phyloP scores from a whole-genome alignment of 148 eudicot genomes.

The Persicaria maculosa region DNA sequence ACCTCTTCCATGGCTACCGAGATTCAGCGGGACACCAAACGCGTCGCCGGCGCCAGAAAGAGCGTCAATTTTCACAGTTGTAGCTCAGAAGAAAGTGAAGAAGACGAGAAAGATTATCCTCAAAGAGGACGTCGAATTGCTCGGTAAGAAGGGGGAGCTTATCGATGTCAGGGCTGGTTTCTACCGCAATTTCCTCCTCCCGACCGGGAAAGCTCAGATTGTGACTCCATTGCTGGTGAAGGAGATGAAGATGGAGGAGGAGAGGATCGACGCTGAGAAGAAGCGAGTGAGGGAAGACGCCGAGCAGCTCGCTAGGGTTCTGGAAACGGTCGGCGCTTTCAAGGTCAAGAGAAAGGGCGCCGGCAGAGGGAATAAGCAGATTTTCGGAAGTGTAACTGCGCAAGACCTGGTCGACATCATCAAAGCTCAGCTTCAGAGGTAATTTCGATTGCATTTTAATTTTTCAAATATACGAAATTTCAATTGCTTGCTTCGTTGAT shows the following conservation, averaged over 20 bases:
- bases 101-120: slow-evolving; percentile 38
- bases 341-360: slow-evolving; percentile 80
- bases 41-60: slow-evolving; percentile 3
- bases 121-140: slow-evolving; percentile 68
- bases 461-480: no score
- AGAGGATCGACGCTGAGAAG: slow-evolving; percentile 96
- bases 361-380: slow-evolving; percentile 78
- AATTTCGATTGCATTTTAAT: slow-evolving; percentile 1
- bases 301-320: slow-evolving; percentile 71
- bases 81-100: slow-evolving; percentile 16
- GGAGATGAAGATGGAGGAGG: slow-evolving; percentile 94
- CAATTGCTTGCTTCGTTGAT: background rate
- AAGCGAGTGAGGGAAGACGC: slow-evolving; percentile 91
- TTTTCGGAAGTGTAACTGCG: slow-evolving; percentile 87
- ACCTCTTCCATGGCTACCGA: slow-evolving; percentile 11
- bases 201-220: slow-evolving; percentile 72
- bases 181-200: slow-evolving; percentile 64
- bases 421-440: slow-evolving; percentile 96
- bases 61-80: slow-evolving; percentile 4
- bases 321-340: slow-evolving; percentile 91
- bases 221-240: slow-evolving; percentile 63
- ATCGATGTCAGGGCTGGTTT: slow-evolving; percentile 84
- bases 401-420: slow-evolving; percentile 97
- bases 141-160: slow-evolving; percentile 83
- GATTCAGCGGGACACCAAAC: slow-evolving; percentile 5